Evolutionary conservation across 2,329 filamentous ascomycete genomes (phyloP), one percentile per base, ranked within the genome.

Genomic region (Aspergillus sojae): DNA sequence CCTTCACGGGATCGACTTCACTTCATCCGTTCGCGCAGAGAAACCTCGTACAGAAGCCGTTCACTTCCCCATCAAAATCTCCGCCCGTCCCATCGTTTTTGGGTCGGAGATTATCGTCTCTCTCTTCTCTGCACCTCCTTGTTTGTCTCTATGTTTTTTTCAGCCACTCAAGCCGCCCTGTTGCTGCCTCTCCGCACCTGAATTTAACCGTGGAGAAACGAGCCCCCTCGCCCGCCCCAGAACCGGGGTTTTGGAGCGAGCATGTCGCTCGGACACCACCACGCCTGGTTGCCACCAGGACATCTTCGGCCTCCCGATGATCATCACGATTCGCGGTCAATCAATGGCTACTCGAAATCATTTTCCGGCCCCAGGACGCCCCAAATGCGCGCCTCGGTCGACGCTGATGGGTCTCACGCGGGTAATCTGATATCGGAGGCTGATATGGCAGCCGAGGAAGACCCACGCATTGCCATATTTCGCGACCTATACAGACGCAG

Each of bases 401-500:
- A 77, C 68, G 80, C 80, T 67, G 79, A 80, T 69, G 80, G 82
- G 65, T 77, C 75, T 65, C 81, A 83, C 71, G 75, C 78, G 74
- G 81, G 75, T 68, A 79, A 78, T 76, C 76, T 80, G 79, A 79
- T 78, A 78, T 78, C 79, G 72, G 83, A 84, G 67, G 77, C 75
- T 67, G 83, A 85, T 73, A 77, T 89, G 79, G 81, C 83, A 73
- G 83, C 90, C 72, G 90, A 93, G 57, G 91, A 94, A 75, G 86
- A 87, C 70, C 85, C 88, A 76, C 89, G 83, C 73, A 77, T 91
- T 79, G 84, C 88, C 73, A 83, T 89, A 74, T 95, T 97, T 79
- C 87, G 88, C 76, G 88, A 92, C 62, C 82, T 94, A 61, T 97
- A 91, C 83, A 87, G 87, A 74, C 87, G 87, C 78, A 90, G 88